Base-by-base conservation (phyloP, 2,329 filamentous ascomycete species). In the Sarocladium oryzae region DNA sequence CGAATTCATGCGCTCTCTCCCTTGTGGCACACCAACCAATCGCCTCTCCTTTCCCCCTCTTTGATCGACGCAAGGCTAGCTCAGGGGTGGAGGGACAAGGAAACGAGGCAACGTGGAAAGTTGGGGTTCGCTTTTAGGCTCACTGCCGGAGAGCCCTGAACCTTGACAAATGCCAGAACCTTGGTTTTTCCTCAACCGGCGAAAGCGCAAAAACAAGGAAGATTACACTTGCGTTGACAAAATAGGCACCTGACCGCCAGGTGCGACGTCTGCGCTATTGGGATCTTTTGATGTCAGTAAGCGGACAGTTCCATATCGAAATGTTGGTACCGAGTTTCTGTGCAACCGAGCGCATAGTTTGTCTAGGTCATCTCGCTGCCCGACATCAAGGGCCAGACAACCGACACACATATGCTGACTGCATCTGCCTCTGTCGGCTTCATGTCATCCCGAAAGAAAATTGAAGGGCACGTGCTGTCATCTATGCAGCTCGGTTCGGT, bases 61-160 rank as follows among this genome's bases (percentile, higher is more conserved):
- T n/a, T 26, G 40, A 43, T 43, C 40, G 40, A 28, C 40, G 11
- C 40, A 43, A 43, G 40, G 40, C 40, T 43, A 10, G 40, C n/a
- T 16, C 23, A 43, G 23, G 40, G 40, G 23, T 28, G 20, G 8
- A 4, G 4, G 6, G 16, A 21, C n/a, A 3, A 40, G n/a, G 18
- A 40, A 8, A 13, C 16, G 10, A 43, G 11, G 21, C 40, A 43
- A 43, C 40, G 16, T 16, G 18, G 36, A 36, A 36, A 40, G n/a
- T 40, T 40, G 36, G 36, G 18, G 36, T 20, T 21, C 18, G 36
- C 20, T 26, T 16, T 26, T 28, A 24, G 40, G 40, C 21, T 28
- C 26, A 32, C 43, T 48, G 43, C 43, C 28, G 26, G 26, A 23
- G 43, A 21, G 11, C 40, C 37, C 37, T 41, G 37, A 24, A 41